Percentiles rank a stretch among this genome's conserved stretches.
Conservation (phyloP, 805 yeast species). For the Brettanomyces anomalus region DNA sequence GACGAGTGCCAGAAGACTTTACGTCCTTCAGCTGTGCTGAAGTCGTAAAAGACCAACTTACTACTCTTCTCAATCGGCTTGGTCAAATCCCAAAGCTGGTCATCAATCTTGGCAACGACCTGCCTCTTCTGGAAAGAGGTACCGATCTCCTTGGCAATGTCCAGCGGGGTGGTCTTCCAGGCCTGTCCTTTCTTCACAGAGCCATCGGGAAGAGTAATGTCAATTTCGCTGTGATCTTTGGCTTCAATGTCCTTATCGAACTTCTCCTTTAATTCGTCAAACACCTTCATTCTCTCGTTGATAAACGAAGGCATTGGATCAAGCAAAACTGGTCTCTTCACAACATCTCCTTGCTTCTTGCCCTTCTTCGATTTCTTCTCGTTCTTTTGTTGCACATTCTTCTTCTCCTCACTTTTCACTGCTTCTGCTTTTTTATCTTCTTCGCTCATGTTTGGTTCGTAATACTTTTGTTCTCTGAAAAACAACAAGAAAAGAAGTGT, state of each 20-base stretch:
- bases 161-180: slow-evolving; percentile 86
- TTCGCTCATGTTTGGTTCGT: neutral
- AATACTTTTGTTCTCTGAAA: no score
- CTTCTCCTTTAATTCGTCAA: slow-evolving; percentile 71
- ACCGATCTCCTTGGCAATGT: slow-evolving; percentile 75
- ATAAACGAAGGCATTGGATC: slow-evolving; percentile 83
- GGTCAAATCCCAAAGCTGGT: slow-evolving; percentile 88
- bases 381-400: slow-evolving; percentile 4
- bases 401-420: slow-evolving; percentile 2
- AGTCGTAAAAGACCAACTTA: slow-evolving; percentile 74
- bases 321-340: slow-evolving; percentile 34
- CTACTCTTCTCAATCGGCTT: slow-evolving; percentile 80
- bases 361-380: slow-evolving; percentile 14
- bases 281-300: slow-evolving; percentile 67
- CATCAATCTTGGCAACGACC: slow-evolving; percentile 86
- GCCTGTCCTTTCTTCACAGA: slow-evolving; percentile 66
- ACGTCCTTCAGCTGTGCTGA: slow-evolving; percentile 90
- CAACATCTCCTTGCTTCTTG: slow-evolving; percentile 25
- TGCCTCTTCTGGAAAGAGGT: slow-evolving; percentile 83
- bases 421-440: neutral
- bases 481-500: no score
- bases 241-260: slow-evolving; percentile 65
- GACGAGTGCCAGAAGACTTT: slow-evolving; percentile 98
- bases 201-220: slow-evolving; percentile 83
- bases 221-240: slow-evolving; percentile 50